phyloP scores from a whole-genome alignment of 129 eudicot species.

The Arctium minus region DNA sequence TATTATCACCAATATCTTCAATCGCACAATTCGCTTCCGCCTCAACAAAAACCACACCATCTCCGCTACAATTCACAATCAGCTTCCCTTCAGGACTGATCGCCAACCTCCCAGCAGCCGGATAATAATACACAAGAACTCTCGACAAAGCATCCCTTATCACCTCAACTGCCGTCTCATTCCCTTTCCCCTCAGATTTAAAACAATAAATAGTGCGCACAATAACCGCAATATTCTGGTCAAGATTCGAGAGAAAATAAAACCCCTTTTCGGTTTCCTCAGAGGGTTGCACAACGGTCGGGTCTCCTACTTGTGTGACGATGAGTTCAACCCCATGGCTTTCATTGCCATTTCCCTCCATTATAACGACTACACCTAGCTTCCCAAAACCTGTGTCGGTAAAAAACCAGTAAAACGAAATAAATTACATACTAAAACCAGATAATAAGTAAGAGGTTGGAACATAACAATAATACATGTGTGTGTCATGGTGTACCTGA shows the following conservation, averaged over 20 bases:
- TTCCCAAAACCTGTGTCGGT: background rate
- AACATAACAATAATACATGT: background rate
- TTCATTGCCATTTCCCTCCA: conserved; percentile 43
- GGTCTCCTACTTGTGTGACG: conserved; percentile 49
- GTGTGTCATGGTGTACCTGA: background rate
- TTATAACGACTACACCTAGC: conserved; percentile 9
- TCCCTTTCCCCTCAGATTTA: conserved; percentile 58
- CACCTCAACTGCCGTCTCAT: conserved; percentile 55
- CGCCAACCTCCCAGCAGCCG: conserved; percentile 77
- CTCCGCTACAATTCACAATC: conserved; percentile 66
- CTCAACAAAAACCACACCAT: conserved; percentile 87
- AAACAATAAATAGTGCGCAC: conserved; percentile 81
- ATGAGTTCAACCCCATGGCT: conserved; percentile 35
- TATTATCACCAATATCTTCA: conserved; percentile 61
- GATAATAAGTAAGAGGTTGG: background rate
- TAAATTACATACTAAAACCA: background rate
- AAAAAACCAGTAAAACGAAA: background rate
- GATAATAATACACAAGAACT: conserved; percentile 84
- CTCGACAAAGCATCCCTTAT: conserved; percentile 67
- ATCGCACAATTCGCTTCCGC: conserved; percentile 68
- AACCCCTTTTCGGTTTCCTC: conserved; percentile 63
- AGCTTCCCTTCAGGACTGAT: conserved; percentile 67
- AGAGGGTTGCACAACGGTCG: conserved; percentile 60
- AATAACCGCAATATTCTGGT: conserved; percentile 87
- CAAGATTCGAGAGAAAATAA: conserved; percentile 69